These are phyloP conservation scores for Golubevia pallescens DNA, from an alignment of 1,284 basidiomycete genomes.

Conservation along the genomic window DNA sequence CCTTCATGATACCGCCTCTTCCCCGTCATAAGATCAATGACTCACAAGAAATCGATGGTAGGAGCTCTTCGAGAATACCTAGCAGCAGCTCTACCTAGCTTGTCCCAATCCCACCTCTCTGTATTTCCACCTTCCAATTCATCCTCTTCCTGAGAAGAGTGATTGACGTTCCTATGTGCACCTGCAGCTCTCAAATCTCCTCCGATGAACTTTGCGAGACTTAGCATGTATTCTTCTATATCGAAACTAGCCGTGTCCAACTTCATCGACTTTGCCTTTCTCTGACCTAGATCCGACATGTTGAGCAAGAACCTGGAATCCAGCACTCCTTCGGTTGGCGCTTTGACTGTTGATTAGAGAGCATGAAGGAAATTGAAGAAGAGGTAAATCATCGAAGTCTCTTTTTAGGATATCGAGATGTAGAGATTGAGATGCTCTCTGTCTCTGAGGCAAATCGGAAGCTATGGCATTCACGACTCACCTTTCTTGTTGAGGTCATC, in stretches of 20 bases:
- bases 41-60: constrained; percentile 41
- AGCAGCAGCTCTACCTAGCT: constrained; percentile 28
- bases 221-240: constrained; percentile 43
- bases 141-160: constrained; percentile 12
- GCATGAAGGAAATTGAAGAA: background rate
- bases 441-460: background rate
- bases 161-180: background rate
- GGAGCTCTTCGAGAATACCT: constrained; percentile 32
- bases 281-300: constrained; percentile 46
- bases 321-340: constrained; percentile 32
- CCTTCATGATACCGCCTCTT: background rate
- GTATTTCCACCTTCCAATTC: constrained; percentile 16
- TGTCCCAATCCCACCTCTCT: constrained; percentile 45
- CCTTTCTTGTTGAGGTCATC: constrained; percentile 25
- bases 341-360: constrained; percentile 23
- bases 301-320: constrained; percentile 46
- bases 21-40: too few relatives aligned
- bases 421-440: background rate
- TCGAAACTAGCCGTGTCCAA: constrained; percentile 47
- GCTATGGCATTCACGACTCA: too few relatives aligned
- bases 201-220: constrained; percentile 34
- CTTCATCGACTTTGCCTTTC: constrained; percentile 52
- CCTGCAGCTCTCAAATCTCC: constrained; percentile 21
- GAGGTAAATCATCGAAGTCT: background rate
- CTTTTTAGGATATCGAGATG: background rate